A percentile compares a stretch with the other conserved stretches of the same genome.
These are phyloP conservation scores for Plasmodium vinckei DNA, from an alignment of 169 alveolate species.

Conservation along the genomic window DNA sequence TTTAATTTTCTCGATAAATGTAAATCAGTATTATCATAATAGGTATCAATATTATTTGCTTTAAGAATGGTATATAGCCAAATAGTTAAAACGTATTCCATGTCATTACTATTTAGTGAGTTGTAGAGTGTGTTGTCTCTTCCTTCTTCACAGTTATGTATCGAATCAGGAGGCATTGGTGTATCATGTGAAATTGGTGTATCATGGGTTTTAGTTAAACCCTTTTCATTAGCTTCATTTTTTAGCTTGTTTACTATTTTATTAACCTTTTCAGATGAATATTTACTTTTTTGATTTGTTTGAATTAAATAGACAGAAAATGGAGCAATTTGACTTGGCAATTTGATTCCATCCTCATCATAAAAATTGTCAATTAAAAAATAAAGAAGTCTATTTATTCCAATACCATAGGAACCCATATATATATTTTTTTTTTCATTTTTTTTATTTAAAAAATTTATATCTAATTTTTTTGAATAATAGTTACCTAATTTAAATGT, in stretches of 20 bases:
- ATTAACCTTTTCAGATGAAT: constrained; percentile 21
- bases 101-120: constrained; percentile 51
- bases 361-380: constrained; percentile 48
- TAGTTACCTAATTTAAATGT: constrained; percentile 63
- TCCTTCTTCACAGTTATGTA: neutral
- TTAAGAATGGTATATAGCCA: constrained; percentile 34
- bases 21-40: constrained; percentile 59
- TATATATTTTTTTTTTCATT: constrained; percentile 47
- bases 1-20: constrained; percentile 63
- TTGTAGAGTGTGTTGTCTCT: neutral
- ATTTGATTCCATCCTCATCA: constrained; percentile 45
- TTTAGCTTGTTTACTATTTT: neutral
- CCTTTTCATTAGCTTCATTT: neutral
- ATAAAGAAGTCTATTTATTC: constrained; percentile 37
- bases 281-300: constrained; percentile 49
- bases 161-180: neutral
- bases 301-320: constrained; percentile 49
- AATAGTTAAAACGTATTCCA: constrained; percentile 36
- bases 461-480: constrained; percentile 36
- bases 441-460: constrained; percentile 40
- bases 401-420: constrained; percentile 75
- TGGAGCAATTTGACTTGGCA: constrained; percentile 47
- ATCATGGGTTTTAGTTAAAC: neutral
- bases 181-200: neutral
- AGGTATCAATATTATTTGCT: constrained; percentile 32